These are phyloP conservation scores for Fusarium pseudograminearum DNA, from an alignment of 2,329 filamentous ascomycete species.

Conservation along the genomic window DNA sequence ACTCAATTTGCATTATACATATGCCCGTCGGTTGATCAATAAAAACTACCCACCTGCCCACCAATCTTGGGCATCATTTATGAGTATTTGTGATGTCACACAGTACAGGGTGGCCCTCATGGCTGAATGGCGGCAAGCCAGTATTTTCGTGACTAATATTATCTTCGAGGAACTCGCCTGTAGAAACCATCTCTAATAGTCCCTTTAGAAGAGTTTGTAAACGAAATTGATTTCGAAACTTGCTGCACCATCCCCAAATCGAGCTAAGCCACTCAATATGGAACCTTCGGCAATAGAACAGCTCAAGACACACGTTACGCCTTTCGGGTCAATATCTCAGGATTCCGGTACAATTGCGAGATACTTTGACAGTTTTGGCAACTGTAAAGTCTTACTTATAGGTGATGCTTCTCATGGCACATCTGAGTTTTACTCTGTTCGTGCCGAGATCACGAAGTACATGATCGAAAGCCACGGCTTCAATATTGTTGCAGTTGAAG, in stretches of 20 bases:
- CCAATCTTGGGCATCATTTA: neutral
- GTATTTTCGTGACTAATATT: neutral
- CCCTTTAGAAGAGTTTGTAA: neutral
- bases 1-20: too few relatives aligned
- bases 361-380: constrained; percentile 28
- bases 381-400: constrained; percentile 28
- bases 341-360: constrained; percentile 11
- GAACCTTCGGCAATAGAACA: constrained; percentile 14
- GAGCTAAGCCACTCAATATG: constrained; percentile 7
- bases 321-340: constrained; percentile 21
- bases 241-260: too few relatives aligned
- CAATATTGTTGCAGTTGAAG: constrained; percentile 31
- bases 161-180: neutral
- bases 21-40: neutral
- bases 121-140: neutral
- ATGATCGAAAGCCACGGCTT: constrained; percentile 34
- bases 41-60: neutral
- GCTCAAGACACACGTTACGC: constrained; percentile 9
- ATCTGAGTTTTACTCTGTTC: constrained; percentile 29
- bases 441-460: constrained; percentile 33
- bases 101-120: neutral
- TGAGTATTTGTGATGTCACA: constrained; percentile 18
- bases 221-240: neutral
- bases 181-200: neutral
- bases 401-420: constrained; percentile 29